phyloP scores from a whole-genome alignment of 2,329 filamentous ascomycete genomes.

The Drechslerella stenobrocha region DNA sequence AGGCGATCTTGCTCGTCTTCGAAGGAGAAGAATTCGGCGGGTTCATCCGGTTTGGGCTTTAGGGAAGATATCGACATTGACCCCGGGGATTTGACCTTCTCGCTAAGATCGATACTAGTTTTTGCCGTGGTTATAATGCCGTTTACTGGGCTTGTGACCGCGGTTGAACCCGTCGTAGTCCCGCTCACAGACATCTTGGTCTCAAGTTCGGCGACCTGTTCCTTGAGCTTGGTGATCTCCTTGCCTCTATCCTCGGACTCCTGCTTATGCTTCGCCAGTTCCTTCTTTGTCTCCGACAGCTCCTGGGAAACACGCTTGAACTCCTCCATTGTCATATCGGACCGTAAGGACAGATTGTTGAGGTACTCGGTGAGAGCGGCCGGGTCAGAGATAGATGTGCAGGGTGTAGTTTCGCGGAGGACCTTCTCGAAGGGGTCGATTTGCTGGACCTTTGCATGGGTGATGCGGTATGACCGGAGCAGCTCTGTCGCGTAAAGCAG shows the following conservation, averaged over 20 bases:
- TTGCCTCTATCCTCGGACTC: constrained; percentile 64
- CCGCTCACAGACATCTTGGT: constrained; percentile 44
- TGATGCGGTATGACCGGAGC: constrained; percentile 85
- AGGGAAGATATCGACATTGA: constrained; percentile 55
- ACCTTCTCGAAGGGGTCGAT: constrained; percentile 93
- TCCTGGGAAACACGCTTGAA: constrained; percentile 83
- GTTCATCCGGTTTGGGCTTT: constrained; percentile 54
- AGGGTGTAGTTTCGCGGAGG: constrained; percentile 86
- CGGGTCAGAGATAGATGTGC: constrained; percentile 85
- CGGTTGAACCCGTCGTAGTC: constrained; percentile 22
- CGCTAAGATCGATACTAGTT: constrained; percentile 53
- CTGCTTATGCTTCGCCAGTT: constrained; percentile 70
- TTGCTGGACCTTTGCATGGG: constrained; percentile 79
- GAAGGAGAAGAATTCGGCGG: constrained; percentile 86
- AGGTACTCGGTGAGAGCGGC: constrained; percentile 85
- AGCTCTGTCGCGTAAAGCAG: constrained; percentile 66
- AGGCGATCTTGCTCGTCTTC: constrained; percentile 82
- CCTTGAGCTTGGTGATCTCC: constrained; percentile 65
- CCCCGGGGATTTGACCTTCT: constrained; percentile 53
- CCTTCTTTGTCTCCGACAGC: constrained; percentile 77
- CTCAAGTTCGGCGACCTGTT: constrained; percentile 49
- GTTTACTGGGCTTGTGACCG: constrained; percentile 46
- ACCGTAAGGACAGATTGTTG: constrained; percentile 79
- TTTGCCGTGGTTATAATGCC: constrained; percentile 54
- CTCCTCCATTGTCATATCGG: constrained; percentile 92